Evolutionary conservation across 2,329 filamentous ascomycete genomes (phyloP).

Genomic region (Aspergillus brasiliensis): DNA sequence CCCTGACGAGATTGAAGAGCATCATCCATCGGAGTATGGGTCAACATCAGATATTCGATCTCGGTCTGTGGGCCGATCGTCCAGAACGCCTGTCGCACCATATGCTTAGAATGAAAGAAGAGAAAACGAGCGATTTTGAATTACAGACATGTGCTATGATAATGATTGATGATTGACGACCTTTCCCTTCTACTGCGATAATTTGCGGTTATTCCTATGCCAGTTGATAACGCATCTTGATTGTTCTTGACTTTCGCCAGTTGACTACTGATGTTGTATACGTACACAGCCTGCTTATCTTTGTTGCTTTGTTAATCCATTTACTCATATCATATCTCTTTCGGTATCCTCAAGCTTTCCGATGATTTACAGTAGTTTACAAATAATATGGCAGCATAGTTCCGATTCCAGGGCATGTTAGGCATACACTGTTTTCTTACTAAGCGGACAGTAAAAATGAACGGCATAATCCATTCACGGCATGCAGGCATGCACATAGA

Average conservation of each 20-base stretch:
- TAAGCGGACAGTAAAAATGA: not conserved
- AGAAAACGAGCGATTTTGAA: no score
- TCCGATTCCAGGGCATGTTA: not conserved
- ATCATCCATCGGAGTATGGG: slow-evolving; percentile 8
- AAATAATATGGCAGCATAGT: no score
- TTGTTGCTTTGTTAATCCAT: not conserved
- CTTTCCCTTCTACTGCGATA: not conserved
- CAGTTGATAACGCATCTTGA: not conserved
- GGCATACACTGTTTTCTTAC: not conserved
- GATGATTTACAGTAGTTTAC: no score
- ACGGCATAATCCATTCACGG: slow-evolving; percentile 1
- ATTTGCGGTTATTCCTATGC: not conserved
- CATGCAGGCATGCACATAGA: slow-evolving; percentile 2
- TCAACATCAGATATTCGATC: slow-evolving; percentile 10
- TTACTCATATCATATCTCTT: not conserved
- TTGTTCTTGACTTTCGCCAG: not conserved
- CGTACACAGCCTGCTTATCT: not conserved
- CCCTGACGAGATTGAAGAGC: slow-evolving; percentile 37
- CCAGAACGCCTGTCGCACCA: not conserved
- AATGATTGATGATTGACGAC: slow-evolving; percentile 5
- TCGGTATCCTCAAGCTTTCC: no score
- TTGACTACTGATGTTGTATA: not conserved
- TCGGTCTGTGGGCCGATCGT: slow-evolving; percentile 13
- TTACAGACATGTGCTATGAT: slow-evolving; percentile 2
- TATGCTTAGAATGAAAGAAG: not conserved